A percentile compares a stretch with the other conserved stretches of the same genome.
These are phyloP conservation scores for Lepraria neglecta DNA, from an alignment of 495 filamentous ascomycete genomes.

Conservation along the genomic window DNA sequence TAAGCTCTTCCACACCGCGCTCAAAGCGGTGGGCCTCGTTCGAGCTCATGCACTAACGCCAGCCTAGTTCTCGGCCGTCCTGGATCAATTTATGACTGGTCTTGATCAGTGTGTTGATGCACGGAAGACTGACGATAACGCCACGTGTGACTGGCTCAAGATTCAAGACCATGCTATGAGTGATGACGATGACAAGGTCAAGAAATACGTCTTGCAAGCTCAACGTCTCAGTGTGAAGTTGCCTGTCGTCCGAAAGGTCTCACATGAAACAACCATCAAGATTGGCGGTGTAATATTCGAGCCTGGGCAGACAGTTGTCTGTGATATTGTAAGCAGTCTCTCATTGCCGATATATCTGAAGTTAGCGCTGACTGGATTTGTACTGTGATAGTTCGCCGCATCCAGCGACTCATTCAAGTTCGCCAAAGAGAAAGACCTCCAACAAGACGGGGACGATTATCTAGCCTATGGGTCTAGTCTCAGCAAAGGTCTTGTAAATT, in stretches of 20 bases:
- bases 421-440: neutral
- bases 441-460: neutral
- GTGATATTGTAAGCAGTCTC: constrained; percentile 19
- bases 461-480: constrained; percentile 16
- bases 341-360: neutral
- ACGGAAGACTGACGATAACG: constrained; percentile 26
- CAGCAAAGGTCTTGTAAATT: constrained; percentile 9
- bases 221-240: constrained; percentile 23
- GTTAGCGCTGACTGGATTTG: too few species aligned
- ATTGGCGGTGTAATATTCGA: constrained; percentile 2
- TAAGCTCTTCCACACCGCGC: constrained; percentile 2
- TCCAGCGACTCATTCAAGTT: neutral
- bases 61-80: constrained; percentile 39
- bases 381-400: neutral
- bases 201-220: constrained; percentile 22
- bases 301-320: constrained; percentile 10
- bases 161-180: constrained; percentile 12
- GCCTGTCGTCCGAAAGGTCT: constrained; percentile 16
- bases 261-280: neutral
- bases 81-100: constrained; percentile 35
- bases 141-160: constrained; percentile 15
- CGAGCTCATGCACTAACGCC: constrained; percentile 16
- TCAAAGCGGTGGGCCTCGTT: neutral
- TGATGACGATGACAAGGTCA: constrained; percentile 9
- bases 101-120: constrained; percentile 30